These are phyloP conservation scores for Bryoerythrophyllum caledonicum DNA, from an alignment of 225 moss, liverwort and hornwort genomes.

Conservation along the genomic window DNA sequence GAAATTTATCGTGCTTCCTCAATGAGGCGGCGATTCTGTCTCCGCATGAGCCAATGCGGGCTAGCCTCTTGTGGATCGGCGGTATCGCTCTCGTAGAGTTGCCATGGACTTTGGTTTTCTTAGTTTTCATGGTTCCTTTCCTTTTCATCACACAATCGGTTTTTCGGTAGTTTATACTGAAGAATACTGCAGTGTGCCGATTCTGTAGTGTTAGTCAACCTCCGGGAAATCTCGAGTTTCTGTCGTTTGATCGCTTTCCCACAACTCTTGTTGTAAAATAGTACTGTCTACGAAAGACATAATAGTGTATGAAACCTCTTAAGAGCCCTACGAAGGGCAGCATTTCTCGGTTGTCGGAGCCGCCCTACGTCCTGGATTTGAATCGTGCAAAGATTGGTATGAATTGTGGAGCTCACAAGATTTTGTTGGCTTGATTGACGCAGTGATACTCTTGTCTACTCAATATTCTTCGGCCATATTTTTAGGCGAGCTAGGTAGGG, in stretches of 20 bases:
- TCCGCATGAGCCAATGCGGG: slow-evolving; percentile 17
- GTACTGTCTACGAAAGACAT: not conserved
- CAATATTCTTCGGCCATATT: not conserved
- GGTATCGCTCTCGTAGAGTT: not conserved
- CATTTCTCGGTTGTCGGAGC: not conserved
- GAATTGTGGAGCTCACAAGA: not conserved
- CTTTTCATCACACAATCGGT: not conserved
- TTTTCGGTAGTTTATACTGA: not conserved
- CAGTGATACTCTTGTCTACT: slow-evolving; percentile 20
- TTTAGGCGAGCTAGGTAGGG: not conserved
- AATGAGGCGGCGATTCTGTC: not conserved
- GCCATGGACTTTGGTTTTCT: not conserved
- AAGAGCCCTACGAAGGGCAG: not conserved
- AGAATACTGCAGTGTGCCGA: not conserved
- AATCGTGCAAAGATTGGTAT: not conserved
- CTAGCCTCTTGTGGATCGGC: not conserved
- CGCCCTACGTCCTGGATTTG: not conserved
- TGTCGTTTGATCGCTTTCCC: not conserved
- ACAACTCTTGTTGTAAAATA: not conserved
- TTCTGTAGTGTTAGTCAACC: not conserved
- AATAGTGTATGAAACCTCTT: not conserved
- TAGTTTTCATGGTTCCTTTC: not conserved
- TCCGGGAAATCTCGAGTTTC: not conserved
- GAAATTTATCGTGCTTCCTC: not conserved
- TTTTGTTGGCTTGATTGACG: slow-evolving; percentile 16